These are phyloP conservation scores for Pseudopyrenochaeta lycopersici DNA, from an alignment of 2,329 filamentous ascomycete species.

Conservation along the genomic window DNA sequence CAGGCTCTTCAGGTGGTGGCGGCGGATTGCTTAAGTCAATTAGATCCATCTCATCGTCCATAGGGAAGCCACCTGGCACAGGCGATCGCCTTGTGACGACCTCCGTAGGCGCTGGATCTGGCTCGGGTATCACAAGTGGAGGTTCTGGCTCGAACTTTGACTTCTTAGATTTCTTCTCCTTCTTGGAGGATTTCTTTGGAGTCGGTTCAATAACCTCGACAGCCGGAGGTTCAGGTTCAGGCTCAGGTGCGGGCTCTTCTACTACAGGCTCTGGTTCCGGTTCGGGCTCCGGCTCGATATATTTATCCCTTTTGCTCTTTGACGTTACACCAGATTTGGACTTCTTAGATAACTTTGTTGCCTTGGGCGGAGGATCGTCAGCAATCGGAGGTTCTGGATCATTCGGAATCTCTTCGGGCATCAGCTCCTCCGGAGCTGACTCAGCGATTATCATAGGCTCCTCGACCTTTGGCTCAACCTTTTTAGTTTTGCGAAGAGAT, in stretches of 20 bases:
- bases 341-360: slow-evolving; percentile 40
- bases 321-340: not conserved
- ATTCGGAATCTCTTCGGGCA: slow-evolving; percentile 38
- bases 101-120: slow-evolving; percentile 43
- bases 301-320: slow-evolving; percentile 16
- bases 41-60: slow-evolving; percentile 52
- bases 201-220: slow-evolving; percentile 41
- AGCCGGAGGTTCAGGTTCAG: slow-evolving; percentile 40
- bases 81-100: slow-evolving; percentile 46
- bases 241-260: slow-evolving; percentile 12
- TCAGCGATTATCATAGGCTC: slow-evolving; percentile 16
- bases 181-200: slow-evolving; percentile 40
- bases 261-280: slow-evolving; percentile 18
- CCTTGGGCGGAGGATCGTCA: slow-evolving; percentile 33
- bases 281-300: slow-evolving; percentile 27
- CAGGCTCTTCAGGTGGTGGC: slow-evolving; percentile 12
- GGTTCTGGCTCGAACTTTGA: slow-evolving; percentile 34
- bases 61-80: slow-evolving; percentile 58
- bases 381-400: slow-evolving; percentile 52
- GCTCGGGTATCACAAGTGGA: slow-evolving; percentile 37
- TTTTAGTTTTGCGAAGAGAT: slow-evolving; percentile 55
- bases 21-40: slow-evolving; percentile 34
- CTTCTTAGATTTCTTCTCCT: slow-evolving; percentile 38
- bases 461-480: slow-evolving; percentile 50
- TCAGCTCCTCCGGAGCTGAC: slow-evolving; percentile 14